Percentiles rank a stretch among this genome's conserved stretches.
Evolutionary conservation across 2,329 filamentous ascomycete genomes (phyloP).

Genomic region (Cercospora beticola): DNA sequence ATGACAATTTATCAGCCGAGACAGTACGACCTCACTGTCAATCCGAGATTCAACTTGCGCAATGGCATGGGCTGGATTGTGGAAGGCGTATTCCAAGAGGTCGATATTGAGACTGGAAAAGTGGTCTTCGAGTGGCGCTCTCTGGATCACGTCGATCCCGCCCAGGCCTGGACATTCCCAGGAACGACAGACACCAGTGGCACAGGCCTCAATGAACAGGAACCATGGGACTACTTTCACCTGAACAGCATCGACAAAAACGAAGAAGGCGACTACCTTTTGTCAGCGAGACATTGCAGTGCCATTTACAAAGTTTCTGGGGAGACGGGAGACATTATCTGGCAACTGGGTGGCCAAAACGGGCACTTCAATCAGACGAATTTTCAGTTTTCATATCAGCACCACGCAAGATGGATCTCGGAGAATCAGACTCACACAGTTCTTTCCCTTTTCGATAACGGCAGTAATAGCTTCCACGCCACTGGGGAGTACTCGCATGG

Average conservation of each 20-base stretch:
- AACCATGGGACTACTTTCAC: conserved; percentile 57
- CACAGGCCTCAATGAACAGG: conserved; percentile 47
- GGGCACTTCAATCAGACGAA: conserved; percentile 50
- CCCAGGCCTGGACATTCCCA: conserved; percentile 50
- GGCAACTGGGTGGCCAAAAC: conserved; percentile 51
- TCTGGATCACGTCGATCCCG: conserved; percentile 56
- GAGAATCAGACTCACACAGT: conserved; percentile 50
- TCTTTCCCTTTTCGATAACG: conserved; percentile 57
- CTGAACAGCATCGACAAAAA: conserved; percentile 56
- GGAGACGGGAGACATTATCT: conserved; percentile 49
- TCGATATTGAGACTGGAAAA: conserved; percentile 56
- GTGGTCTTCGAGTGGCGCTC: conserved; percentile 61
- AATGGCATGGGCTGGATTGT: conserved; percentile 53
- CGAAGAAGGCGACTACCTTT: conserved; percentile 49
- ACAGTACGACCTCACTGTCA: conserved; percentile 49
- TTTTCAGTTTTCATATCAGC: conserved; percentile 54
- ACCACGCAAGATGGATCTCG: conserved; percentile 52
- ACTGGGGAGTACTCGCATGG: conserved; percentile 44
- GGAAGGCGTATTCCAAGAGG: conserved; percentile 55
- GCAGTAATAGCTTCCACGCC: conserved; percentile 49
- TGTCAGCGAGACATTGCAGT: conserved; percentile 50
- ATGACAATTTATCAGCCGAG: conserved; percentile 42
- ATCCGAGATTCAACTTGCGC: conserved; percentile 39
- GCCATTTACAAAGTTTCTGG: conserved; percentile 52
- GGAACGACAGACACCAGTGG: conserved; percentile 46